Percentiles rank a stretch among this genome's conserved stretches.
These are phyloP conservation scores for Sclerotiophoma versabilis DNA, from an alignment of 2,329 filamentous ascomycete species.

Conservation along the genomic window DNA sequence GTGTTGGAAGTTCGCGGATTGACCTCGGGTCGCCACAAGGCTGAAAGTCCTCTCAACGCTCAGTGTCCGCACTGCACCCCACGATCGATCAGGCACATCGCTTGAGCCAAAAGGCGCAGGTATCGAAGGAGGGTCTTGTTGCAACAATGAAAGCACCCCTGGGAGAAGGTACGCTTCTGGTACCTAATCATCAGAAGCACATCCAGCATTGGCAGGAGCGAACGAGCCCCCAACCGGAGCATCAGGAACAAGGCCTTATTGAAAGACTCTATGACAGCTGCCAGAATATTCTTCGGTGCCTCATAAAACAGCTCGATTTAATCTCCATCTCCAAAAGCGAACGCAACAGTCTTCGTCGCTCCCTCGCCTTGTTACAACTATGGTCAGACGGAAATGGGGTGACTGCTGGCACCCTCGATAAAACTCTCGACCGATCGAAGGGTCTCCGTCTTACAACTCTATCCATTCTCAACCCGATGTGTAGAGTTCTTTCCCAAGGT, in stretches of 20 bases:
- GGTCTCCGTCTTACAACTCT: slow-evolving; percentile 20
- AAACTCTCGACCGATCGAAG: slow-evolving; percentile 23
- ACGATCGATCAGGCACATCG: too few relatives aligned
- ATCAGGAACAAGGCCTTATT: slow-evolving; percentile 14
- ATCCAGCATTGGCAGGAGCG: slow-evolving; percentile 13
- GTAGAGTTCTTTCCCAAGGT: slow-evolving; percentile 18
- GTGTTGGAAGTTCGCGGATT: too few relatives aligned
- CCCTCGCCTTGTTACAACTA: slow-evolving; percentile 18
- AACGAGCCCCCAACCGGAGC: neutral
- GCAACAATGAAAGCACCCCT: neutral
- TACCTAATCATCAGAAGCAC: neutral
- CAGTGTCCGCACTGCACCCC: too few relatives aligned
- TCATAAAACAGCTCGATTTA: neutral
- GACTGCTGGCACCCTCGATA: slow-evolving; percentile 21
- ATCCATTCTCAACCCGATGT: slow-evolving; percentile 19
- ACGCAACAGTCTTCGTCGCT: slow-evolving; percentile 18
- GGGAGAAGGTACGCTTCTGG: neutral
- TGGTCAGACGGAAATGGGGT: slow-evolving; percentile 28
- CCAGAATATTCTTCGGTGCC: slow-evolving; percentile 2
- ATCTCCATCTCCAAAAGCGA: neutral
- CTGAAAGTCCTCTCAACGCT: too few relatives aligned
- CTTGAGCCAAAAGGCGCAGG: too few relatives aligned
- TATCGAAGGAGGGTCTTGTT: too few relatives aligned
- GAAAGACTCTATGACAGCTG: slow-evolving; percentile 11
- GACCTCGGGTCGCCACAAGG: too few relatives aligned